Evolutionary conservation across 2,329 filamentous ascomycete species (phyloP).

Genomic region (Aspergillus clavatus): DNA sequence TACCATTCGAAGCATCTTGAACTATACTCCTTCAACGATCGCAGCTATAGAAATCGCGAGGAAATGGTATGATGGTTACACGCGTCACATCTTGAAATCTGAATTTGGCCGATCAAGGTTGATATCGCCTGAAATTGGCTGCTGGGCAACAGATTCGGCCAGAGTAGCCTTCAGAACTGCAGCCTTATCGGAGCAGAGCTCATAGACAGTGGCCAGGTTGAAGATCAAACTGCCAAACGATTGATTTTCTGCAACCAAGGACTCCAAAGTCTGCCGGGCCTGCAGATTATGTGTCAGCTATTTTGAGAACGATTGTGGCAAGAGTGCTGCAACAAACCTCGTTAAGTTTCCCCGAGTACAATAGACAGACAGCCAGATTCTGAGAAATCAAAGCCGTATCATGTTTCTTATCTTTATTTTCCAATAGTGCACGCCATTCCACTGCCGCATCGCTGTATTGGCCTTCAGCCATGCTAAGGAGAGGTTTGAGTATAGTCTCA

Average conservation of each 20-base stretch:
- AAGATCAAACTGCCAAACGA: conserved; percentile 78
- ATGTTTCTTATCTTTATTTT: conserved; percentile 40
- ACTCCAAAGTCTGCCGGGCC: conserved; percentile 64
- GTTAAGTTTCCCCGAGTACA: conserved; percentile 74
- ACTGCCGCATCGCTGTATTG: conserved; percentile 61
- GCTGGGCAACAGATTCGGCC: conserved; percentile 62
- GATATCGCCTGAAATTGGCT: conserved; percentile 49
- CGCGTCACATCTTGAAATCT: conserved; percentile 67
- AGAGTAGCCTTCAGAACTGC: conserved; percentile 65
- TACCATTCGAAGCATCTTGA: background rate
- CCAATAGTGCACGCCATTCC: conserved; percentile 55
- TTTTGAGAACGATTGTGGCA: background rate
- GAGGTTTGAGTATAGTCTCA: conserved; percentile 46
- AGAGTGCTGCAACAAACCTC: conserved; percentile 49
- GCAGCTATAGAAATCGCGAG: no score
- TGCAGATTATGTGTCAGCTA: conserved; percentile 31
- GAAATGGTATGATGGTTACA: conserved; percentile 3
- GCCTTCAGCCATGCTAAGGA: conserved; percentile 74
- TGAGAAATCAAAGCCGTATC: conserved; percentile 68
- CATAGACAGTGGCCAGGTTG: conserved; percentile 86
- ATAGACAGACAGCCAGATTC: conserved; percentile 75
- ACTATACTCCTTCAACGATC: background rate
- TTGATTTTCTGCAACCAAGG: conserved; percentile 56
- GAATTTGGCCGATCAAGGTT: conserved; percentile 68
- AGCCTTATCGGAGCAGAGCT: conserved; percentile 77